Percentiles rank a stretch among this genome's conserved stretches.
Evolutionary conservation across 495 filamentous ascomycete genomes (phyloP).

Genomic region (Penicillium pancosmium): DNA sequence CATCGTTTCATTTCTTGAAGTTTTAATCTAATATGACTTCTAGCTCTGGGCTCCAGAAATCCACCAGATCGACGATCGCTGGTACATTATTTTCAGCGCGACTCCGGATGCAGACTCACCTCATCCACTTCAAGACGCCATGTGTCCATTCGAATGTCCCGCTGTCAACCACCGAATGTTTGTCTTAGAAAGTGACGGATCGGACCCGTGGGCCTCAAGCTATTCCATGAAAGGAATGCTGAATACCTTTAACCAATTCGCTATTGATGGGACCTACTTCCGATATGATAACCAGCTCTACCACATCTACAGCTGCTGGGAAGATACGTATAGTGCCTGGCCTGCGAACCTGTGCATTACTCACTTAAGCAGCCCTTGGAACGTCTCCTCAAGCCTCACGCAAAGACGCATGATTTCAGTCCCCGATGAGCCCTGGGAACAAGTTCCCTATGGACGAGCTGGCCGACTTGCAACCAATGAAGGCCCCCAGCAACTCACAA

Average conservation of each 20-base stretch:
- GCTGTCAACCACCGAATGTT: slow-evolving; percentile 56
- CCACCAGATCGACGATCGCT: slow-evolving; percentile 44
- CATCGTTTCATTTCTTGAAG: neutral
- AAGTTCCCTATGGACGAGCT: slow-evolving; percentile 49
- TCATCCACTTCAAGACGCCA: slow-evolving; percentile 33
- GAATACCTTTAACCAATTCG: slow-evolving; percentile 54
- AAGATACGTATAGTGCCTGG: slow-evolving; percentile 47
- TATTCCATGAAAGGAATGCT: slow-evolving; percentile 47
- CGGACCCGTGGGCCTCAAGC: slow-evolving; percentile 45
- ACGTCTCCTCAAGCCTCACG: slow-evolving; percentile 41
- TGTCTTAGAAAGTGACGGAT: slow-evolving; percentile 40
- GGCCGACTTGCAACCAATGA: slow-evolving; percentile 50
- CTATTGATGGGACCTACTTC: slow-evolving; percentile 56
- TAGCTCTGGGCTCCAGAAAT: slow-evolving; percentile 54
- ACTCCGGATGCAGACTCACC: slow-evolving; percentile 47
- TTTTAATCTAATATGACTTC: neutral
- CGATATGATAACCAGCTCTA: slow-evolving; percentile 40
- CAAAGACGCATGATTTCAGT: slow-evolving; percentile 47
- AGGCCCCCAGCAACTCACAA: slow-evolving; percentile 51
- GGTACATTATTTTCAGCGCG: slow-evolving; percentile 57
- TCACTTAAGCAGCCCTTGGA: slow-evolving; percentile 43
- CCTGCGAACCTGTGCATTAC: slow-evolving; percentile 56
- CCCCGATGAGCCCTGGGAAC: slow-evolving; percentile 48
- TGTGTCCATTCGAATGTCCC: slow-evolving; percentile 34
- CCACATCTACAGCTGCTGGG: slow-evolving; percentile 56